Evolutionary conservation across 176 grass and related monocot species (phyloP), one percentile per base, ranked within the genome.

Genomic region (Aegilops bicornis): DNA sequence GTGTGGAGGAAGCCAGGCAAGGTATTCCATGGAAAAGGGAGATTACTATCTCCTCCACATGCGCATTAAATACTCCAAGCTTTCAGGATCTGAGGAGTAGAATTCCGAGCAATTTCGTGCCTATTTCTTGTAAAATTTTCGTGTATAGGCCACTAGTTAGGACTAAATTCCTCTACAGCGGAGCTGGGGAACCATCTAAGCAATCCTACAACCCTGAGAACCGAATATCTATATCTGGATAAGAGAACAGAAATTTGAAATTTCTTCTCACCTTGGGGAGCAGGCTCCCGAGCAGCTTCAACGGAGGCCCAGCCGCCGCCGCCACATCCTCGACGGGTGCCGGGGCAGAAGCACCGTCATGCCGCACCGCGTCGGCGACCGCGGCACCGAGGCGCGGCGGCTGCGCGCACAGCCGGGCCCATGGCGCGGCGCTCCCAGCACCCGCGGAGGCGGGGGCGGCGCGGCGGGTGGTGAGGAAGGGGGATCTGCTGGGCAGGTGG

Each of bases 181-280:
- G 33, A 42, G 24, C 58, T 14, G 48, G 10, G 23, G 25, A 1
- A 36, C 36, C 22, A 77, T 35, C 25, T 8, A 30, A 17, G 33
- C 43, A 24, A 37, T 7, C 9, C 2, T 10, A 19, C 16, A 36
- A 54, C 20, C 22, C 7, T 0, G 17, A 65, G 23, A 65, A 11
- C 65, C 7, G 47, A 81, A 77, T 69, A 76, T 76, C 59, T 24
- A 63, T 27, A 61, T 84, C 11, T 25, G n/a, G 1, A n/a, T 10
- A 50, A 37, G 22, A 9, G 1, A 8, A 50, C 0, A 9, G 30
- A 52, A 54, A 31, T 76, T 19, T 25, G 69, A 72, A 20, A 12
- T 40, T 52, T 14, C 43, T 12, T 19, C 43, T 76, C 76, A 84
- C 89, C 89, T 91, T 91, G 24, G 81, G 77, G 68, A 91, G 81